These are phyloP conservation scores for Calocybe cyanea DNA, from an alignment of 768 basidiomycete species.

Conservation along the genomic window DNA sequence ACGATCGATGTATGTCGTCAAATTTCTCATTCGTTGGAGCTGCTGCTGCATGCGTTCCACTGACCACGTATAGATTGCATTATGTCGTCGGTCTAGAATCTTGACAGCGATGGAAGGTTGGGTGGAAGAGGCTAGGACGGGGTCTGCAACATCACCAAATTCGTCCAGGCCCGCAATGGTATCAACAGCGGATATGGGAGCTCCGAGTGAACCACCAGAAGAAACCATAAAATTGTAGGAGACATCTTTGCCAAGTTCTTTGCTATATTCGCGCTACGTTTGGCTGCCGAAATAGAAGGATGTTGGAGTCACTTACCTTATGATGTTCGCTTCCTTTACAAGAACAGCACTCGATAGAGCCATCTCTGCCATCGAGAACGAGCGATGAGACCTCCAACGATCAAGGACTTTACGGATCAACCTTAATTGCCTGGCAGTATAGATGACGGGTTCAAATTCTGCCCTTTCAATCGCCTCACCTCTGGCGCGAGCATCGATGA, in stretches of 20 bases:
- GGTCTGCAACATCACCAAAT: slow-evolving; percentile 91
- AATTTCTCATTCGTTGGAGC: slow-evolving; percentile 88
- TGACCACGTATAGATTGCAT: slow-evolving; percentile 90
- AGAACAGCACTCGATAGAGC: slow-evolving; percentile 80
- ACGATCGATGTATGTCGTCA: slow-evolving; percentile 84
- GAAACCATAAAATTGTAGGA: slow-evolving; percentile 91
- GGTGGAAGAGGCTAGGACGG: slow-evolving; percentile 62
- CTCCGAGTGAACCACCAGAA: slow-evolving; percentile 74
- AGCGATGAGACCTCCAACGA: slow-evolving; percentile 79
- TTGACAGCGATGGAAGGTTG: slow-evolving; percentile 89
- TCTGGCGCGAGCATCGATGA: slow-evolving; percentile 70
- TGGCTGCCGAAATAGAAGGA: neutral
- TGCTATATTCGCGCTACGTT: slow-evolving; percentile 40
- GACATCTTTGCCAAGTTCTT: slow-evolving; percentile 82
- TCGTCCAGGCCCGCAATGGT: slow-evolving; percentile 84
- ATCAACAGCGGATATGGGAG: slow-evolving; percentile 80
- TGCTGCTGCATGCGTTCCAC: slow-evolving; percentile 85
- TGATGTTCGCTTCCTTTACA: slow-evolving; percentile 92
- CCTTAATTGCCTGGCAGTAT: slow-evolving; percentile 76
- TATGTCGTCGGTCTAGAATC: slow-evolving; percentile 84
- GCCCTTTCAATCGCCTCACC: slow-evolving; percentile 70
- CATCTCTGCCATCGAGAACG: slow-evolving; percentile 91
- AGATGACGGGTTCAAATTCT: slow-evolving; percentile 77
- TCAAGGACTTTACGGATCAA: slow-evolving; percentile 80
- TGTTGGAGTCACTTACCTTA: slow-evolving; percentile 51